Conservation (phyloP, 805 yeast genomes). For the Yamadazyma nakazawae region DNA sequence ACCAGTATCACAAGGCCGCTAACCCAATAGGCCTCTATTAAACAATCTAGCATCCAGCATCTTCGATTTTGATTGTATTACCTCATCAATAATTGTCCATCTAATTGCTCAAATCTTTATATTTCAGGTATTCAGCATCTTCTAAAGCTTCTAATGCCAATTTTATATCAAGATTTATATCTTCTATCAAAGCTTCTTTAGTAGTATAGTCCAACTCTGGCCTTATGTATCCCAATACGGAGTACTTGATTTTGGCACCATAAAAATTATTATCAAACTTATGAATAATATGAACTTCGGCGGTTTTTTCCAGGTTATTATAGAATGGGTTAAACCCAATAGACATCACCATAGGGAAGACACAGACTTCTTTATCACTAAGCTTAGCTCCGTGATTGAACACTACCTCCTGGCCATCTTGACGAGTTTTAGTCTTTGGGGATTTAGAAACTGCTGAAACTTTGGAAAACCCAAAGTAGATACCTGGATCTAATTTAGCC, state of each 20-base stretch:
- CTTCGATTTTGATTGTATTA: too few species aligned
- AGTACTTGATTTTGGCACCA: conserved; percentile 71
- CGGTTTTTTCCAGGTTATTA: conserved; percentile 73
- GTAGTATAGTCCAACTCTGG: conserved; percentile 88
- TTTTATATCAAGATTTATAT: conserved; percentile 75
- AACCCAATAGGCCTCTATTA: too few species aligned
- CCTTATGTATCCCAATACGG: conserved; percentile 82
- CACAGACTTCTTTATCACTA: conserved; percentile 37
- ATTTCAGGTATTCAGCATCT: not conserved
- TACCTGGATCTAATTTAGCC: conserved; percentile 61
- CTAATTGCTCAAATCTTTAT: not conserved
- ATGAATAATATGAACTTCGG: conserved; percentile 84
- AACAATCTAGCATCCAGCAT: too few species aligned
- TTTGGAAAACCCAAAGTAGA: conserved; percentile 80
- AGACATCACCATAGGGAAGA: conserved; percentile 89
- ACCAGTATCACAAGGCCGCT: too few species aligned
- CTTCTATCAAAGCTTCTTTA: conserved; percentile 77
- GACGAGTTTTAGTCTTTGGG: conserved; percentile 18
- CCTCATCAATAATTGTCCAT: not conserved
- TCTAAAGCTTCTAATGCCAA: conserved; percentile 54
- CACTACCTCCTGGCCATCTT: conserved; percentile 26
- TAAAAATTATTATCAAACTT: conserved; percentile 67
- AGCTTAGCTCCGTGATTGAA: conserved; percentile 62
- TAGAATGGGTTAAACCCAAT: conserved; percentile 95
- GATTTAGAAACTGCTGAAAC: conserved; percentile 17